A percentile compares a stretch with the other conserved stretches of the same genome.
phyloP scores from a whole-genome alignment of 2,329 filamentous ascomycete genomes.

The Fusarium fujikuroi region DNA sequence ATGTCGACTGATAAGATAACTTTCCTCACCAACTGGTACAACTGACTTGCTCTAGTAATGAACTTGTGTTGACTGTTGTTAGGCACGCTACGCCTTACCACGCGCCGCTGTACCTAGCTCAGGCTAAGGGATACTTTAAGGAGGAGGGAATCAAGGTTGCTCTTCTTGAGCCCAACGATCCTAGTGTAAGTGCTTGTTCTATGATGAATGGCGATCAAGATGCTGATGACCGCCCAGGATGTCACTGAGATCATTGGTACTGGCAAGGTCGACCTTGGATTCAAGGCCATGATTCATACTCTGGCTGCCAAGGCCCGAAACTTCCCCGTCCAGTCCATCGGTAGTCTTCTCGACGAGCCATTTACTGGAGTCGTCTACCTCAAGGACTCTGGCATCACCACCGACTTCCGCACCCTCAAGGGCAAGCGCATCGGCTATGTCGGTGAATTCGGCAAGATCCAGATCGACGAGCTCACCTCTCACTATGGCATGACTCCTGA shows the following conservation, averaged over 20 bases:
- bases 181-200: slow-evolving; percentile 62
- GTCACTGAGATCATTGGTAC: slow-evolving; percentile 84
- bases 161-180: slow-evolving; percentile 81
- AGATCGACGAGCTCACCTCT: slow-evolving; percentile 82
- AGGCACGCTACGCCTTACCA: slow-evolving; percentile 88
- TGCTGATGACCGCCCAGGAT: slow-evolving; percentile 59
- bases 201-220: accelerated
- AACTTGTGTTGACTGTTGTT: slow-evolving; percentile 44
- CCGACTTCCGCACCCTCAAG: slow-evolving; percentile 78
- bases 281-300: slow-evolving; percentile 88
- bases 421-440: slow-evolving; percentile 84
- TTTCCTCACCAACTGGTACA: slow-evolving; percentile 84
- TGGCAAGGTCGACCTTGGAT: slow-evolving; percentile 80
- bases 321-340: slow-evolving; percentile 78
- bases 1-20: slow-evolving; percentile 89
- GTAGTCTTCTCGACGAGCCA: slow-evolving; percentile 80
- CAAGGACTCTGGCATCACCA: slow-evolving; percentile 77
- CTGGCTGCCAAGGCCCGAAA: slow-evolving; percentile 79
- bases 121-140: slow-evolving; percentile 79
- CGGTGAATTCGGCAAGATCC: slow-evolving; percentile 84
- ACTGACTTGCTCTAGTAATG: slow-evolving; percentile 1
- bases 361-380: slow-evolving; percentile 84
- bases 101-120: slow-evolving; percentile 79
- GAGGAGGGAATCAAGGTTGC: slow-evolving; percentile 82
- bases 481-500: slow-evolving; percentile 79